A percentile compares a stretch with the other conserved stretches of the same genome.
These are phyloP conservation scores for Endoconidiophora polonica DNA, from an alignment of 2,329 filamentous ascomycete species.

Conservation along the genomic window DNA sequence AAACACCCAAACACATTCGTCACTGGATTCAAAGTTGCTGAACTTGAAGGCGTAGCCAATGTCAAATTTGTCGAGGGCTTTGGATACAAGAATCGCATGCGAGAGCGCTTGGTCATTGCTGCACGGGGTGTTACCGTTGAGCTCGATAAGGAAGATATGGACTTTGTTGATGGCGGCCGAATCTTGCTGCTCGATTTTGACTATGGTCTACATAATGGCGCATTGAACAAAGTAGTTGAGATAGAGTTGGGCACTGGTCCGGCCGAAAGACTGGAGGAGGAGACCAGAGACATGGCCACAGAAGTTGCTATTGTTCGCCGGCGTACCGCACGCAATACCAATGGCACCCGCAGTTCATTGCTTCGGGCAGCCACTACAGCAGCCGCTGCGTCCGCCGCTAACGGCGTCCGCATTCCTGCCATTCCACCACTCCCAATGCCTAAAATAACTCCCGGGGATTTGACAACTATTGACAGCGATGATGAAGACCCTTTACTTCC, in stretches of 20 bases:
- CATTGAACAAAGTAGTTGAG: slow-evolving; percentile 35
- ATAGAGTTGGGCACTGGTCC: slow-evolving; percentile 59
- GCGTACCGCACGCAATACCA: slow-evolving; percentile 49
- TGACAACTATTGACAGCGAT: slow-evolving; percentile 18
- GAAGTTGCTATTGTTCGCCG: slow-evolving; percentile 66
- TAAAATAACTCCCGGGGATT: neutral
- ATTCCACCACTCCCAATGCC: slow-evolving; percentile 20
- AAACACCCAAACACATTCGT: slow-evolving; percentile 55
- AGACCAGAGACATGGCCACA: slow-evolving; percentile 54
- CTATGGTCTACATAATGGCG: slow-evolving; percentile 40
- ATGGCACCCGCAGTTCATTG: slow-evolving; percentile 28
- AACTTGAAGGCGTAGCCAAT: slow-evolving; percentile 48
- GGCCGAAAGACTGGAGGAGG: slow-evolving; percentile 55
- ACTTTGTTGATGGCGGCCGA: slow-evolving; percentile 64
- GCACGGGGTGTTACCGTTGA: slow-evolving; percentile 50
- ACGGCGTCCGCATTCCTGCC: slow-evolving; percentile 2
- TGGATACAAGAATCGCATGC: slow-evolving; percentile 25
- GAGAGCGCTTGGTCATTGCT: slow-evolving; percentile 49
- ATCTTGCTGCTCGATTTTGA: slow-evolving; percentile 60
- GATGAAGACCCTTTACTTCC: slow-evolving; percentile 38
- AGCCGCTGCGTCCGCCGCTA: slow-evolving; percentile 13
- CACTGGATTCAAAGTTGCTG: slow-evolving; percentile 46
- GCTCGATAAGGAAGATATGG: slow-evolving; percentile 52
- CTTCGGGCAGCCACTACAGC: slow-evolving; percentile 33
- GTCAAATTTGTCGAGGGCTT: slow-evolving; percentile 55